Conservation (phyloP, 108 stramenopile species). For the Conticribra guillardii region DNA sequence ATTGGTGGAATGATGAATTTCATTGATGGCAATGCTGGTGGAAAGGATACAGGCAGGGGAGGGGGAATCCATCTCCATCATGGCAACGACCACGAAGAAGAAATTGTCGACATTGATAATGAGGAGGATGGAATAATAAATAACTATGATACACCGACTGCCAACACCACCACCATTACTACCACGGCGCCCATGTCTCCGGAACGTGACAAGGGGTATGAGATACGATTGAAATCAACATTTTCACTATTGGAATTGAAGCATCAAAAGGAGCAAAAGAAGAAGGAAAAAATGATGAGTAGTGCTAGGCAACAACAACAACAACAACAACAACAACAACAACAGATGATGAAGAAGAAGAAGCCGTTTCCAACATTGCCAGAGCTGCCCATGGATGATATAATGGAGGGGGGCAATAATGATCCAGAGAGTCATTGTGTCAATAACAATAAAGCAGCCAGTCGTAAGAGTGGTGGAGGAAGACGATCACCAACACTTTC, state of each 20-base stretch:
- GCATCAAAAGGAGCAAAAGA: constrained; percentile 11
- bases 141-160: neutral
- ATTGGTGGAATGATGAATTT: neutral
- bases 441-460: constrained; percentile 8
- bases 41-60: too few relatives aligned
- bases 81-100: neutral
- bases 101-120: too few relatives aligned
- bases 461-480: neutral
- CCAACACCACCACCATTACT: neutral
- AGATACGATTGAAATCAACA: constrained; percentile 30
- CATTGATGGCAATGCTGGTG: neutral
- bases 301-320: too few relatives aligned
- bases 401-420: neutral
- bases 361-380: neutral
- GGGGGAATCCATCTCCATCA: neutral
- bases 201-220: constrained; percentile 13
- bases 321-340: neutral
- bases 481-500: neutral
- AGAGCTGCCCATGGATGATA: neutral
- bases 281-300: constrained; percentile 9
- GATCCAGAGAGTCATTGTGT: too few relatives aligned
- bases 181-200: neutral
- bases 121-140: too few relatives aligned
- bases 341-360: too few relatives aligned
- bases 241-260: constrained; percentile 13